phyloP scores from a whole-genome alignment of 1,284 basidiomycete genomes.

The Cryptococcus maquisensis region DNA sequence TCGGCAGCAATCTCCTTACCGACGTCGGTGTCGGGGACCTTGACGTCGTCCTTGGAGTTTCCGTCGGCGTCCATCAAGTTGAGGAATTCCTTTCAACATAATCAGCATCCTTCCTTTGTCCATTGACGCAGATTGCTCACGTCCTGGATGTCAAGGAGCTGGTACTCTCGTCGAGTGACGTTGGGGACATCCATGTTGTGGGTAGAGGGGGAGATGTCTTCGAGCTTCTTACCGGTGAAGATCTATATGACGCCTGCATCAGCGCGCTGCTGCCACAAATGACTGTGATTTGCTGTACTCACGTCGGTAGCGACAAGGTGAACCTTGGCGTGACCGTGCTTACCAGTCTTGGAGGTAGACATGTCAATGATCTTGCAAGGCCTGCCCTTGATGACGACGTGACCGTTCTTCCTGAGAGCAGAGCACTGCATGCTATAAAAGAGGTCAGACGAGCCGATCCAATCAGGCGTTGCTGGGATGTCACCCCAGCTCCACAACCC shows the following conservation, averaged over 20 bases:
- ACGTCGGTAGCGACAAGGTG: constrained; percentile 96
- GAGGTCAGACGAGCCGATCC: not conserved
- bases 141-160: constrained; percentile 85
- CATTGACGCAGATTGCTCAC: constrained; percentile 24
- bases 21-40: constrained; percentile 79
- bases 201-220: constrained; percentile 93
- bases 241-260: constrained; percentile 57
- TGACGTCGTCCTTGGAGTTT: constrained; percentile 88
- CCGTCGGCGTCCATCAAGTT: constrained; percentile 90
- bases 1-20: constrained; percentile 68
- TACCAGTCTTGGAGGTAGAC: constrained; percentile 89
- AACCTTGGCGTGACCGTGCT: constrained; percentile 99
- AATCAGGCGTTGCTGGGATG: not conserved
- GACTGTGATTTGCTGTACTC: constrained; percentile 50
- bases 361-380: constrained; percentile 99
- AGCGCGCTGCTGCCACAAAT: not conserved
- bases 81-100: constrained; percentile 62
- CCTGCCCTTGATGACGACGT: constrained; percentile 96
- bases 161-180: constrained; percentile 85
- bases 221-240: constrained; percentile 93
- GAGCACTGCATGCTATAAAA: constrained; percentile 79
- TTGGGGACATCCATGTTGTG: constrained; percentile 87
- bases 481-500: constrained; percentile 19
- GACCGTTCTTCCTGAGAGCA: constrained; percentile 83
- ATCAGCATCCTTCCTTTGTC: not conserved